These are phyloP conservation scores for Alternaria metachromatica DNA, from an alignment of 2,329 filamentous ascomycete species.

Conservation along the genomic window DNA sequence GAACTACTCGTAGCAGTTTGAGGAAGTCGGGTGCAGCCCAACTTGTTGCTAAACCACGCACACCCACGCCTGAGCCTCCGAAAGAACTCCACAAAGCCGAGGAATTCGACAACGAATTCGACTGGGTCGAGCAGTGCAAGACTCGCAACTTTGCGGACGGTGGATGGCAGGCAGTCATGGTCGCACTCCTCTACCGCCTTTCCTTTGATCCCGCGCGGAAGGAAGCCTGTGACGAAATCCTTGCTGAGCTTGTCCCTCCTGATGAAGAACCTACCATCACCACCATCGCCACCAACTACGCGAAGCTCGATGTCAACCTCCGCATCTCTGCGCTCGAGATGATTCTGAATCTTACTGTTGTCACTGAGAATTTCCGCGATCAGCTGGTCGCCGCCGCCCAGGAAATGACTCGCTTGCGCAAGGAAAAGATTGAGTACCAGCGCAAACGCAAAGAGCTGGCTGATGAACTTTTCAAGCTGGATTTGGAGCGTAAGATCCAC, in stretches of 20 bases:
- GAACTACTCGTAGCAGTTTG: conserved; percentile 84
- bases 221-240: conserved; percentile 76
- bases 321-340: conserved; percentile 83
- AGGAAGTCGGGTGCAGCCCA: conserved; percentile 79
- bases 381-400: conserved; percentile 93
- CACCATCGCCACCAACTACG: conserved; percentile 75
- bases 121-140: conserved; percentile 85
- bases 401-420: conserved; percentile 92
- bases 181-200: conserved; percentile 84
- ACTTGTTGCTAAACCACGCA: conserved; percentile 43
- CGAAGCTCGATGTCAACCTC: conserved; percentile 79
- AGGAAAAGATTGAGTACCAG: conserved; percentile 94
- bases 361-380: conserved; percentile 83
- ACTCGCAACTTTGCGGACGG: conserved; percentile 86
- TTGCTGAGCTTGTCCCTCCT: conserved; percentile 80
- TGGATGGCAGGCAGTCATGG: conserved; percentile 89
- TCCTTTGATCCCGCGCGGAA: conserved; percentile 76
- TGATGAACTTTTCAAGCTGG: conserved; percentile 73
- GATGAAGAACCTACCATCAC: conserved; percentile 77
- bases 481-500: conserved; percentile 75
- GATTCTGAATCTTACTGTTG: conserved; percentile 82
- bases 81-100: conserved; percentile 68
- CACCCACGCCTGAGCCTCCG: conserved; percentile 46
- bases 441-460: conserved; percentile 72
- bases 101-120: conserved; percentile 75